phyloP scores from a whole-genome alignment of 139 green algal genomes.

The Chlorella sp. region DNA sequence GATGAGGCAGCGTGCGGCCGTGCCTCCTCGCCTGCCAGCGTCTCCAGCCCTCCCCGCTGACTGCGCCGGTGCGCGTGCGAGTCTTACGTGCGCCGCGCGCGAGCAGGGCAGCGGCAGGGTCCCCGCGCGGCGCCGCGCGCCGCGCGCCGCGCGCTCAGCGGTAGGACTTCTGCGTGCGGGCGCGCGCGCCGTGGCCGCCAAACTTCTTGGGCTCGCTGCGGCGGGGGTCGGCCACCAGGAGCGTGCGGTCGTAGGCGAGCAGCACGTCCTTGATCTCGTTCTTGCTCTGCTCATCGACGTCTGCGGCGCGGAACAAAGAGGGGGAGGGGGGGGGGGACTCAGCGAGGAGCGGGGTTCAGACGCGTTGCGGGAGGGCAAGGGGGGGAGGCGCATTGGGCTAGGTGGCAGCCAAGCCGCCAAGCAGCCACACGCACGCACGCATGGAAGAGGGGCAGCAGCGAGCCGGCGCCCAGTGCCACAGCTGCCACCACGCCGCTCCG shows the following conservation, averaged over 20 bases:
- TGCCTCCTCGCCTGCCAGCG: too few species aligned
- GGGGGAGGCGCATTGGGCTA: background rate
- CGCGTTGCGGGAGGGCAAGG: too few species aligned
- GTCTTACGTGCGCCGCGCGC: too few species aligned
- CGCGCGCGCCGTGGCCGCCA: slow-evolving; percentile 91
- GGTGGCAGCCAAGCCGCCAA: background rate
- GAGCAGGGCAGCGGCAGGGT: too few species aligned
- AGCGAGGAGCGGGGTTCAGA: too few species aligned
- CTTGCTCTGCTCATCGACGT: slow-evolving; percentile 98
- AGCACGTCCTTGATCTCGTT: slow-evolving; percentile 97
- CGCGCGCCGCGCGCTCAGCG: too few species aligned
- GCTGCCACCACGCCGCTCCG: background rate
- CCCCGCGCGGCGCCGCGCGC: too few species aligned
- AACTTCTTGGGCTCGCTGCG: slow-evolving; percentile 99
- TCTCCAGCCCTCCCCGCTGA: too few species aligned
- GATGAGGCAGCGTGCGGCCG: too few species aligned
- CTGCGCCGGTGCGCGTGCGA: too few species aligned
- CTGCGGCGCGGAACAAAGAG: slow-evolving; percentile 38
- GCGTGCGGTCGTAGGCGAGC: slow-evolving; percentile 94
- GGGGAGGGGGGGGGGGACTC: background rate
- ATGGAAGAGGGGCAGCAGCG: background rate
- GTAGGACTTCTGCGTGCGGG: slow-evolving; percentile 99
- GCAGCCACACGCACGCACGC: background rate
- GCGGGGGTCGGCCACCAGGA: slow-evolving; percentile 97
- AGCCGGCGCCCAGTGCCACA: background rate